These are phyloP conservation scores for Nemania sp. DNA, from an alignment of 2,329 filamentous ascomycete genomes.

Conservation along the genomic window DNA sequence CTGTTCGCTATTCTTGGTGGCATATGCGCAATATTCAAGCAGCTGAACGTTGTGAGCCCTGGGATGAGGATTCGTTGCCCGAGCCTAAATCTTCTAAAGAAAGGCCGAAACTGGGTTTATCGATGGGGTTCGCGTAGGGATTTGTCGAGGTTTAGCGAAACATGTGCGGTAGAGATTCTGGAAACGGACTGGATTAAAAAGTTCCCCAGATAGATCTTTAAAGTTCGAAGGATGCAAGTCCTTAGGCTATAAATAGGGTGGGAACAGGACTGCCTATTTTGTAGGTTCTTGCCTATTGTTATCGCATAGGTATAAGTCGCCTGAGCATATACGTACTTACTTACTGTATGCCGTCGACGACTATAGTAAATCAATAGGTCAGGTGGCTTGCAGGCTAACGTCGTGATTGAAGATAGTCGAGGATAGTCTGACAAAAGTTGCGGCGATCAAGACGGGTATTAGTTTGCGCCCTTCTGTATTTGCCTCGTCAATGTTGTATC, in stretches of 20 bases:
- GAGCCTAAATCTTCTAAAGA: not conserved
- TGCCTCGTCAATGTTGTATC: conserved; percentile 8
- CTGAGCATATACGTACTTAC: too few species aligned
- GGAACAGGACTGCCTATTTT: not conserved
- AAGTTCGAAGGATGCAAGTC: not conserved
- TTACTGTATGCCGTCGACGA: too few species aligned
- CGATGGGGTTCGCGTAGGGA: not conserved
- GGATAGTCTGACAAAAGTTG: not conserved
- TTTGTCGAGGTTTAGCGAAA: not conserved
- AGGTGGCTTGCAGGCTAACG: not conserved
- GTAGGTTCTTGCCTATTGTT: not conserved
- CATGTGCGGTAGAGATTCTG: not conserved
- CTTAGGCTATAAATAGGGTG: not conserved
- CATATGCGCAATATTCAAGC: not conserved
- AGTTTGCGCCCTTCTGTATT: conserved; percentile 18
- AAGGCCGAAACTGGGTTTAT: not conserved
- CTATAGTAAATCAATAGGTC: not conserved
- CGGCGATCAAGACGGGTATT: conserved; percentile 5
- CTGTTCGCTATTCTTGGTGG: not conserved
- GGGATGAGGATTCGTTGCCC: not conserved
- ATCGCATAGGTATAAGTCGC: too few species aligned
- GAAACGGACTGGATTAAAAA: not conserved
- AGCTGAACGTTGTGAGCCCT: not conserved
- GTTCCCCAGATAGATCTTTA: not conserved
- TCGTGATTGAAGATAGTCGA: not conserved